phyloP scores from a whole-genome alignment of 768 basidiomycete genomes.

The Zangia roseola region DNA sequence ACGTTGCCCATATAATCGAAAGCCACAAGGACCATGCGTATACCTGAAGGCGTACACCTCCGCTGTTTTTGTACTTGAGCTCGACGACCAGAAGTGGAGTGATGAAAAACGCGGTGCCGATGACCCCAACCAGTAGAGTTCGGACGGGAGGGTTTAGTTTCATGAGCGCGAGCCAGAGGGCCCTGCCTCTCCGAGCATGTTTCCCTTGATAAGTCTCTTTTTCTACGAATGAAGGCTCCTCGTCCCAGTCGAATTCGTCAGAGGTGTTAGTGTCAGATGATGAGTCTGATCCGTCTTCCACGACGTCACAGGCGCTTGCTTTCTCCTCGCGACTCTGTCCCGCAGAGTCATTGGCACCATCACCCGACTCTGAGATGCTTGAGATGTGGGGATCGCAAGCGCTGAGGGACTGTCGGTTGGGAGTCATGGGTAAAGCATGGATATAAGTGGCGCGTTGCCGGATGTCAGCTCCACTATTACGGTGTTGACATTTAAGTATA shows the following conservation, averaged over 20 bases:
- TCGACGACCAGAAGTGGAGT: conserved; percentile 70
- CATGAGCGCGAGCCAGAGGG: conserved; percentile 65
- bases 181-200: conserved; percentile 61
- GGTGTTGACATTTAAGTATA: neutral
- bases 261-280: conserved; percentile 53
- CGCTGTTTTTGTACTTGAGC: conserved; percentile 51
- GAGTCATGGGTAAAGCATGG: conserved; percentile 15
- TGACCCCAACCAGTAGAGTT: conserved; percentile 53
- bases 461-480: conserved; percentile 4
- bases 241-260: conserved; percentile 78
- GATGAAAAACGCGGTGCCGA: conserved; percentile 64
- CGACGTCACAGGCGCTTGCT: conserved; percentile 8
- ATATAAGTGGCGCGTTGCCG: neutral
- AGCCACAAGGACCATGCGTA: conserved; percentile 68
- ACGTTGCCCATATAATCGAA: conserved; percentile 62
- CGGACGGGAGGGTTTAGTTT: conserved; percentile 60
- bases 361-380: conserved; percentile 9
- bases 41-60: conserved; percentile 50
- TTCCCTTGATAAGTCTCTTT: conserved; percentile 22
- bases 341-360: neutral
- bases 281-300: conserved; percentile 31
- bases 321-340: conserved; percentile 10
- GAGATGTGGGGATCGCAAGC: conserved; percentile 4
- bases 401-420: conserved; percentile 10
- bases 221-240: conserved; percentile 40